A percentile compares a stretch with the other conserved stretches of the same genome.
phyloP scores from a whole-genome alignment of 192 early-diverging fungal species.

The Umbelopsis vinacea region DNA sequence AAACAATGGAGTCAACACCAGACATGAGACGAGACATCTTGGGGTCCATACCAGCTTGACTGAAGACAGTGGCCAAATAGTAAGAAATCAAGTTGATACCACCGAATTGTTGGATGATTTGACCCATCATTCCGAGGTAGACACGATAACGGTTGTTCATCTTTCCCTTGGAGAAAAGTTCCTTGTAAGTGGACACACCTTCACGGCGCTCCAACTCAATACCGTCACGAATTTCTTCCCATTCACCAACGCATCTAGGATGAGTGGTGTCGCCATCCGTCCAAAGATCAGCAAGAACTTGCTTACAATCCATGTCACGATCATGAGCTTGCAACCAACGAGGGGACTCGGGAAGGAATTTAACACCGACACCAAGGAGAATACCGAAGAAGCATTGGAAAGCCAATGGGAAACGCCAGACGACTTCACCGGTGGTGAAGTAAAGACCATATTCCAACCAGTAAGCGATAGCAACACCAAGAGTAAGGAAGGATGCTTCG shows the following conservation, averaged over 20 bases:
- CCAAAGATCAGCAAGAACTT: constrained; percentile 40
- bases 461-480: constrained; percentile 42
- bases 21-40: constrained; percentile 53
- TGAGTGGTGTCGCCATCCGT: constrained; percentile 32
- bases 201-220: constrained; percentile 39
- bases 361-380: constrained; percentile 30
- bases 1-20: constrained; percentile 72
- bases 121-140: constrained; percentile 43
- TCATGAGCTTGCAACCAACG: constrained; percentile 42
- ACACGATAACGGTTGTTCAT: constrained; percentile 46
- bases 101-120: constrained; percentile 44
- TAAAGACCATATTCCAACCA: constrained; percentile 44
- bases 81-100: constrained; percentile 45
- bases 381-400: constrained; percentile 44
- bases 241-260: constrained; percentile 39
- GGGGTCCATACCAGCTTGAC: constrained; percentile 53
- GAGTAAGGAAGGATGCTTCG: constrained; percentile 35
- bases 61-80: constrained; percentile 48
- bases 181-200: constrained; percentile 37
- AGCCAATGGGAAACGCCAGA: constrained; percentile 43
- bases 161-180: constrained; percentile 40
- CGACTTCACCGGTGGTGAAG: constrained; percentile 37
- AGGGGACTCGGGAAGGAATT: constrained; percentile 40
- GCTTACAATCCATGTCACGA: constrained; percentile 33
- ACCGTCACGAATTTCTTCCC: constrained; percentile 42